Evolutionary conservation across 345 rosid species (phyloP).

Genomic region (Luvunga scandens): DNA sequence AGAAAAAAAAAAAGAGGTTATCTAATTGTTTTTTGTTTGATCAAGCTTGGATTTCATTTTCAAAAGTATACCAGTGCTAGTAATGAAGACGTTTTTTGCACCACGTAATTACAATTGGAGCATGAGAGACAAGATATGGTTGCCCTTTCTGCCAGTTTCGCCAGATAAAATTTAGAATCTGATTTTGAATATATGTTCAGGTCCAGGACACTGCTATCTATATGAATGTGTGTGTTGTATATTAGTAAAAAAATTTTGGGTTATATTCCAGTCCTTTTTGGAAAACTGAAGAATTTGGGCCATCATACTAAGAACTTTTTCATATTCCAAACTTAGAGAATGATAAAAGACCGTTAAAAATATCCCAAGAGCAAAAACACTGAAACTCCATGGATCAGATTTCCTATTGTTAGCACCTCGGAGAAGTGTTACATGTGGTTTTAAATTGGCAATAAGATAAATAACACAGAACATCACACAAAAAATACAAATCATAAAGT

Average conservation of each 20-base stretch:
- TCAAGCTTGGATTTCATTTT: not conserved
- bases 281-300: not conserved
- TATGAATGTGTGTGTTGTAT: not conserved
- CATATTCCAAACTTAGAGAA: not conserved
- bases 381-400: not conserved
- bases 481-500: not conserved
- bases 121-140: not conserved
- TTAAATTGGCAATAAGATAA: not conserved
- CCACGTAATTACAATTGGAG: not conserved
- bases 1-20: not conserved
- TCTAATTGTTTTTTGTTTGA: not conserved
- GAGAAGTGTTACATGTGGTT: not conserved
- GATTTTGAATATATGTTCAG: not conserved
- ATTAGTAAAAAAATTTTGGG: not conserved
- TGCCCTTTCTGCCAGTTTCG: not conserved
- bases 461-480: not conserved
- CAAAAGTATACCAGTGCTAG: not conserved
- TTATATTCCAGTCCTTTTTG: not conserved
- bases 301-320: not conserved
- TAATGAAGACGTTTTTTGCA: not conserved
- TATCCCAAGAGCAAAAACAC: not conserved
- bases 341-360: not conserved
- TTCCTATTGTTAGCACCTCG: not conserved
- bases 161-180: not conserved
- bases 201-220: not conserved